Base-by-base conservation (phyloP, 2,329 filamentous ascomycete species). In the Pestalotiopsis sp. region DNA sequence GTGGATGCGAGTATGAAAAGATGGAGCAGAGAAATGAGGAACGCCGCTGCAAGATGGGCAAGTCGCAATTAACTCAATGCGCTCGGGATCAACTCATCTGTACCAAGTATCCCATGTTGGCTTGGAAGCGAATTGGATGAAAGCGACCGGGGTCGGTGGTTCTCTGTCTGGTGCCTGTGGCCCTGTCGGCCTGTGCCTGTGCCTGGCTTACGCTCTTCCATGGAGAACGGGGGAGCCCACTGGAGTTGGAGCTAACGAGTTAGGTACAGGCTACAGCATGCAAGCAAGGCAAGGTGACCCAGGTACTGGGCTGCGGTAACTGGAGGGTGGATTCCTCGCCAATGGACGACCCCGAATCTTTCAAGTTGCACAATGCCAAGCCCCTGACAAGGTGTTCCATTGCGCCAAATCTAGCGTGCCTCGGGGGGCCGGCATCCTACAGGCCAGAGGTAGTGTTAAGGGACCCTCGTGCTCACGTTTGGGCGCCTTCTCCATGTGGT, bases 41-140 rank as follows among this genome's bases (percentile, higher is more conserved):
- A 63, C 57, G 57, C 17, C 65, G 55, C 41, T 36, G 45, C 20
- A 39, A 59, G 49, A 55, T 39, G 39, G 38, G 13, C 57, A 31
- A 67, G 65, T 67, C 65, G 65, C 65, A 67, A 67, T 67, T 67
- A 62, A 57, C 65, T 57, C 49, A 49, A n/a, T 25, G 63, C 45
- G 45, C 20, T 52, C 20, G 45, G n/a, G 45, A 52, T 52, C 45
- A 52, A 36, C 31, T 36, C 31, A 36, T 36, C 31, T 36, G 31
- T 23, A 27, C 17, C n/a, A 38, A 38, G 38, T 63, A 27, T 17
- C 45, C 45, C 45, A 52, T 52, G 45, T 52, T 52, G 45, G 45
- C 45, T 25, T 25, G 25, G 25, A 52, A 60, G 31, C 23, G 57
- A 17, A n/a, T 52, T 52, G 45, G 45, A 52, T 20, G 45, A 52